phyloP scores from a whole-genome alignment of 805 yeast species.

The Priceomyces medius region DNA sequence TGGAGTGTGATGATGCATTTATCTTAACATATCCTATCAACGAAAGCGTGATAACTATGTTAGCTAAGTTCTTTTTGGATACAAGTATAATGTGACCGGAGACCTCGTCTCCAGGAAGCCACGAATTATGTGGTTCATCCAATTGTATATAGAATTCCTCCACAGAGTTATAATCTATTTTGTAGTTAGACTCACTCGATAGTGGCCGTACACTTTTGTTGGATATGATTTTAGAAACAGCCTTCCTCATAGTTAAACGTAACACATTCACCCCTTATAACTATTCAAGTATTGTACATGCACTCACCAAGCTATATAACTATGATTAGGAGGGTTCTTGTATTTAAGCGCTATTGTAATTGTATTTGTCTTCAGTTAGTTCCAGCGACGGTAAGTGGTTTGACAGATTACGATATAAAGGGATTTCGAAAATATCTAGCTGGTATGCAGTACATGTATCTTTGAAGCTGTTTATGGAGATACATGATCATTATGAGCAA shows the following conservation, averaged over 20 bases:
- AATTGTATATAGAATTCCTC: slow-evolving; percentile 69
- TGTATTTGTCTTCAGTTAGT: too few relatives aligned
- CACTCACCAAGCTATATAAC: too few relatives aligned
- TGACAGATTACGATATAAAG: too few relatives aligned
- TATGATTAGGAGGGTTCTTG: too few relatives aligned
- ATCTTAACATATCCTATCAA: slow-evolving; percentile 58
- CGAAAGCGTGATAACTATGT: slow-evolving; percentile 53
- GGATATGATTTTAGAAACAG: slow-evolving; percentile 45
- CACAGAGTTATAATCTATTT: slow-evolving; percentile 42
- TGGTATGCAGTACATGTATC: too few relatives aligned
- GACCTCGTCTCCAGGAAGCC: slow-evolving; percentile 78
- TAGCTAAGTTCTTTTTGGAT: slow-evolving; percentile 53
- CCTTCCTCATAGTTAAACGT: slow-evolving; percentile 43
- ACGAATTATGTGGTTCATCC: slow-evolving; percentile 71
- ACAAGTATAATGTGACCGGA: slow-evolving; percentile 61
- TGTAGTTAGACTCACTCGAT: slow-evolving; percentile 15
- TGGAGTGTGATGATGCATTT: slow-evolving; percentile 50
- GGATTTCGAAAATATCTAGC: too few relatives aligned
- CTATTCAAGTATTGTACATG: too few relatives aligned
- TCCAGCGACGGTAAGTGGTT: too few relatives aligned
- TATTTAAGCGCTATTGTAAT: too few relatives aligned
- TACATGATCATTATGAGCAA: too few relatives aligned
- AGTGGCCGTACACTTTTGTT: slow-evolving; percentile 10
- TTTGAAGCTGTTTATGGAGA: too few relatives aligned
- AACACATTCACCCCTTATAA: neutral